These are phyloP conservation scores for Glebionis coronaria DNA, from an alignment of 129 eudicot genomes.

Conservation along the genomic window DNA sequence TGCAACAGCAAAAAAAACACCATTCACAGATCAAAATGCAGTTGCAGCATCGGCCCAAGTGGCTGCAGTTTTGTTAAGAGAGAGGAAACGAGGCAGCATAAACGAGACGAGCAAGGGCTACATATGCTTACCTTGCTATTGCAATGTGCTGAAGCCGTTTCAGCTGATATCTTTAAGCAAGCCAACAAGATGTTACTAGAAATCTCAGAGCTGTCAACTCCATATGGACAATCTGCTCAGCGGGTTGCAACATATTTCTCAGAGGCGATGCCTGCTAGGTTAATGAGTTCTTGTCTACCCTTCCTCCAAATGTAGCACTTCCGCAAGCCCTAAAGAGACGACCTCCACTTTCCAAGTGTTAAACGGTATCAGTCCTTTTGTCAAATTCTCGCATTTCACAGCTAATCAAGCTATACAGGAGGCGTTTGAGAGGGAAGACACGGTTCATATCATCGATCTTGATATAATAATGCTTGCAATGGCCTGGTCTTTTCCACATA, in stretches of 20 bases:
- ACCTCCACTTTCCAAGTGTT: slow-evolving; percentile 91
- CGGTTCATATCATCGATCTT: slow-evolving; percentile 90
- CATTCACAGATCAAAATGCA: slow-evolving; percentile 23
- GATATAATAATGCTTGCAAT: slow-evolving; percentile 94
- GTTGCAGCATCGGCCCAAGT: slow-evolving; percentile 29
- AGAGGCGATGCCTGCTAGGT: slow-evolving; percentile 93
- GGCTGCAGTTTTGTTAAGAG: slow-evolving; percentile 26
- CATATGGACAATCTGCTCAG: slow-evolving; percentile 92
- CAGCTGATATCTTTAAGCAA: slow-evolving; percentile 71
- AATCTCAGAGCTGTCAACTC: slow-evolving; percentile 81
- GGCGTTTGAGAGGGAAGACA: slow-evolving; percentile 86
- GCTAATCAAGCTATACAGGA: slow-evolving; percentile 99
- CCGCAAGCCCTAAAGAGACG: slow-evolving; percentile 56
- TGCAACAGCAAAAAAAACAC: slow-evolving; percentile 23
- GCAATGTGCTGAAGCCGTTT: slow-evolving; percentile 91
- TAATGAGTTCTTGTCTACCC: slow-evolving; percentile 70
- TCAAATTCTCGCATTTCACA: slow-evolving; percentile 90
- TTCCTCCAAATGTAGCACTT: slow-evolving; percentile 36
- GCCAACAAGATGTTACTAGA: slow-evolving; percentile 83
- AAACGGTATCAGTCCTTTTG: slow-evolving; percentile 95
- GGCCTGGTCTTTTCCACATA: slow-evolving; percentile 99
- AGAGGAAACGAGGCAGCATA: slow-evolving; percentile 54
- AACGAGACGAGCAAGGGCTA: slow-evolving; percentile 84
- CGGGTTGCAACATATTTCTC: slow-evolving; percentile 98
- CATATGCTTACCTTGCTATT: slow-evolving; percentile 76